Evolutionary conservation across 2,329 filamentous ascomycete genomes (phyloP), one percentile per base, ranked within the genome.

Genomic region (Davidsoniella virescens): DNA sequence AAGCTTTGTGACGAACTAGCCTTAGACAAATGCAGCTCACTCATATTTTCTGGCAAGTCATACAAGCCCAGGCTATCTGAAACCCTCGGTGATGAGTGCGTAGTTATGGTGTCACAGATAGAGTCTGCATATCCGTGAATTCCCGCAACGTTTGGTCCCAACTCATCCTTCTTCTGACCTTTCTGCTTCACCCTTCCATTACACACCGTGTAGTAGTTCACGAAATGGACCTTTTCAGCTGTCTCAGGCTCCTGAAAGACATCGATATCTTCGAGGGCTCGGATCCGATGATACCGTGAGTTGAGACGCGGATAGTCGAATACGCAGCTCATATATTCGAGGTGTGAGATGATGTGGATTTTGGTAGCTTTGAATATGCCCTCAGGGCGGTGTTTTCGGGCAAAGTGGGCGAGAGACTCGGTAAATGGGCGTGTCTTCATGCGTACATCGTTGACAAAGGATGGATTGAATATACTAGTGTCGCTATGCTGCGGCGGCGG

Each of bases 121-220:
- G 26, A 33, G 10, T 33, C 26, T 33, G 26, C 26, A 12, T 33
- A 33, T 33, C 6, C 26, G 3, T 4, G 26, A 33, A 9, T 33
- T 33, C 26, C 26, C 10, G 6, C 18, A 25, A 10, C 14, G 5
- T 23, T 9, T 25, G 10, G n/a, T 8, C 6, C 2, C 3, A 18
- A 25, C 10, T 14, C 20, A 12, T 12, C 9, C 4, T 25, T 44
- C 23, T 12, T 12, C 8, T 14, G 26, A 10, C 25, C 17, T 16
- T 47, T 40, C 14, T 23, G 7, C 29, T 83, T 87, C 2, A 73
- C 71, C 52, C 77, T 71, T 3, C 87, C 87, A 8, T 82, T 82
- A 56, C 84, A 87, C n/a, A 84, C 75, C 1, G 87, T 94, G 61
- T 90, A 94, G 62, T 94, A 94, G 60, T 94, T 94, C 52, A 86